Conservation (phyloP, 176 grass and related monocot genomes). For the Eleusine coracana region DNA sequence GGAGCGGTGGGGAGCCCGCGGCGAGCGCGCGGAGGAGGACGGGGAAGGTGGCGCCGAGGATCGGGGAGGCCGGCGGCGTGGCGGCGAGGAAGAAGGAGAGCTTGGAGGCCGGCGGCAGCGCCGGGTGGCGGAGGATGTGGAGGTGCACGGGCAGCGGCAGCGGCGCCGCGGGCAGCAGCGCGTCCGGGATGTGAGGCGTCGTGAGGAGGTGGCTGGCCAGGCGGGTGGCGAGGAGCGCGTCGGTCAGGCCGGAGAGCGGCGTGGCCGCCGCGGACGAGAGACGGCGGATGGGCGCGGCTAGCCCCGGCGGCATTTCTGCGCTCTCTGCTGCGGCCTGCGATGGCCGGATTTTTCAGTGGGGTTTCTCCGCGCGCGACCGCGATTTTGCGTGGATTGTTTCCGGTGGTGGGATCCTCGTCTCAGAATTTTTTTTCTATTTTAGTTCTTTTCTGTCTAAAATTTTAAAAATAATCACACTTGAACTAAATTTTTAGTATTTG, state of each 20-base stretch:
- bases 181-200: slow-evolving; percentile 49
- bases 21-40: slow-evolving; percentile 51
- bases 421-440: no score
- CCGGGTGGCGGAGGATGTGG: slow-evolving; percentile 64
- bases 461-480: no score
- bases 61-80: slow-evolving; percentile 45
- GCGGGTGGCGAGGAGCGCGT: slow-evolving; percentile 68
- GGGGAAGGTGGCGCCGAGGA: slow-evolving; percentile 51
- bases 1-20: slow-evolving; percentile 46
- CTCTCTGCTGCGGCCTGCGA: background rate
- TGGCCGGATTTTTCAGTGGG: background rate
- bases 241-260: slow-evolving; percentile 55
- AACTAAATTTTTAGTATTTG: no score
- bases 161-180: slow-evolving; percentile 53
- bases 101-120: slow-evolving; percentile 70
- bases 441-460: no score
- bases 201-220: slow-evolving; percentile 52
- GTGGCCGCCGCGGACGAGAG: slow-evolving; percentile 36
- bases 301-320: slow-evolving; percentile 23
- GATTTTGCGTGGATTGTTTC: background rate
- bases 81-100: slow-evolving; percentile 74
- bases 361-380: background rate
- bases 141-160: slow-evolving; percentile 63
- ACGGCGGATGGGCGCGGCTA: background rate
- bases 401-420: no score